A percentile compares a stretch with the other conserved stretches of the same genome.
phyloP scores from a whole-genome alignment of 768 basidiomycete species.

The Suillus subalutaceus region DNA sequence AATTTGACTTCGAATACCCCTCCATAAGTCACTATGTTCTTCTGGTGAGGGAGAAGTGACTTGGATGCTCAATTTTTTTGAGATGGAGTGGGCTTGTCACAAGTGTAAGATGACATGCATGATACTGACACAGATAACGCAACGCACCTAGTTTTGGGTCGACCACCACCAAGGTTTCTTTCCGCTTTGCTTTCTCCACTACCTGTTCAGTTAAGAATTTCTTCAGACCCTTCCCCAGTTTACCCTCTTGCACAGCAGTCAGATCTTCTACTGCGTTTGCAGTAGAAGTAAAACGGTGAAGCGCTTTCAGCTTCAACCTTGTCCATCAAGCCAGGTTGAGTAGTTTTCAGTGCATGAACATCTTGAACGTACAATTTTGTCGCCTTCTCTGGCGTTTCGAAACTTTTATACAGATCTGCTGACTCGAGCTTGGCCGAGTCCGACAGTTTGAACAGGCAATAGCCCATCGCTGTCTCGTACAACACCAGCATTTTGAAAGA shows the following conservation, averaged over 20 bases:
- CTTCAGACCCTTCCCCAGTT: conserved; percentile 90
- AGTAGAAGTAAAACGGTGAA: conserved; percentile 96
- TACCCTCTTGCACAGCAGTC: conserved; percentile 88
- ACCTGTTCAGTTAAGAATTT: conserved; percentile 89
- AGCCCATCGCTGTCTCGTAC: conserved; percentile 95
- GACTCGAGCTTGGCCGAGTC: conserved; percentile 86
- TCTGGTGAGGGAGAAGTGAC: conserved; percentile 62
- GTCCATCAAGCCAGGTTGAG: conserved; percentile 10
- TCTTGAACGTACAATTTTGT: conserved; percentile 77
- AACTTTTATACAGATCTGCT: conserved; percentile 88
- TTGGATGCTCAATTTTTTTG: conserved; percentile 92
- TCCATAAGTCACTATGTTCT: conserved; percentile 82
- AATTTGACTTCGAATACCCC: conserved; percentile 92
- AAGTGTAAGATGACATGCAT: conserved; percentile 14
- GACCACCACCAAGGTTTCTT: conserved; percentile 82
- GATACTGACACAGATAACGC: conserved; percentile 9
- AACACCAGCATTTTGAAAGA: conserved; percentile 81
- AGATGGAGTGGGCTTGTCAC: conserved; percentile 73
- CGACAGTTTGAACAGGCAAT: conserved; percentile 96
- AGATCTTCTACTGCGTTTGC: conserved; percentile 97
- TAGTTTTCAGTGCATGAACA: conserved; percentile 4
- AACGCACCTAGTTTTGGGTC: conserved; percentile 88
- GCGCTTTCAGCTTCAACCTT: conserved; percentile 91
- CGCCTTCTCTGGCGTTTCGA: conserved; percentile 89
- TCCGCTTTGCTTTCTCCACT: conserved; percentile 87